These are phyloP conservation scores for Scleroderma bovista DNA, from an alignment of 768 basidiomycete species.

Conservation along the genomic window DNA sequence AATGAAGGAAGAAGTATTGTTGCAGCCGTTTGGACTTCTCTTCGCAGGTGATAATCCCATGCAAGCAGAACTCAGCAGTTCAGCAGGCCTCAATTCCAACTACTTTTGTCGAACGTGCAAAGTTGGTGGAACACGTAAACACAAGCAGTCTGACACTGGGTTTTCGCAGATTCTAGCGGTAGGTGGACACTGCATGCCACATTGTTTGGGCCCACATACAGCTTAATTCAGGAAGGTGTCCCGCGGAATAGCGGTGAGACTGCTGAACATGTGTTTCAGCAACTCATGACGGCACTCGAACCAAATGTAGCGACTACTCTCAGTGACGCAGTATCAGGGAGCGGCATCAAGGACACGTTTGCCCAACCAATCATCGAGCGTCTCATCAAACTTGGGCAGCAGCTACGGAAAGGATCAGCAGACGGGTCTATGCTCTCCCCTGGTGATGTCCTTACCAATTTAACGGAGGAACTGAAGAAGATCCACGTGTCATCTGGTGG, in stretches of 20 bases:
- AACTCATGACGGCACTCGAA: not conserved
- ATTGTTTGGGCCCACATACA: not conserved
- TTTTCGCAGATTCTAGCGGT: not conserved
- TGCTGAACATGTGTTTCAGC: not conserved
- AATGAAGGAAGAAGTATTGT: slow-evolving; percentile 6
- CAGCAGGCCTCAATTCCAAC: slow-evolving; percentile 4
- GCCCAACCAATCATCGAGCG: not conserved
- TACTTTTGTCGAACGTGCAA: slow-evolving; percentile 19
- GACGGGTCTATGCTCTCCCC: not conserved
- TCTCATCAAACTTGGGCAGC: not conserved
- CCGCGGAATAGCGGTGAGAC: not conserved
- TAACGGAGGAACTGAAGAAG: not conserved
- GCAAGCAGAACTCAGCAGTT: slow-evolving; percentile 15
- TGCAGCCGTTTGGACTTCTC: slow-evolving; percentile 12
- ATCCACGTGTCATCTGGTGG: not conserved
- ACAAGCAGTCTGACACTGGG: slow-evolving; percentile 6
- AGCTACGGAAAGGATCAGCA: not conserved
- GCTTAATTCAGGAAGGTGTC: not conserved
- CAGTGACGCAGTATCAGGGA: not conserved
- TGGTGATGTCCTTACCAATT: not conserved
- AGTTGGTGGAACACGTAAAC: slow-evolving; percentile 11
- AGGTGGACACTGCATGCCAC: not conserved
- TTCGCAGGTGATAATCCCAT: slow-evolving; percentile 23
- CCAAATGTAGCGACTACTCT: not conserved
- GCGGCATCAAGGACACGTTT: not conserved